Percentiles rank a stretch among this genome's conserved stretches.
These are phyloP conservation scores for Pleurotus platypus DNA, from an alignment of 768 basidiomycete genomes.

Conservation along the genomic window DNA sequence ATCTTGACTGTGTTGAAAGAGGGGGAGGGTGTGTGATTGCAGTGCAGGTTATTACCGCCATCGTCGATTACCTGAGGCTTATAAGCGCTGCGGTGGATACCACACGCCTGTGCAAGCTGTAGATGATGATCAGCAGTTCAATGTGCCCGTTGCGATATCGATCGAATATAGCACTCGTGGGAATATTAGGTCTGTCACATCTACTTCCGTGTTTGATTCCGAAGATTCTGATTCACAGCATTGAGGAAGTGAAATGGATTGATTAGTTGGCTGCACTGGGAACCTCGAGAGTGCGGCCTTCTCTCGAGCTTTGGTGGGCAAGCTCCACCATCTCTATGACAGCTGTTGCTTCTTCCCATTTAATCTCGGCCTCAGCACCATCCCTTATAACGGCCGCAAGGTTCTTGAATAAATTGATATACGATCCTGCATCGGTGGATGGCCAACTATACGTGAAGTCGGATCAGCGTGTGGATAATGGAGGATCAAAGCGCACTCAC, in stretches of 20 bases:
- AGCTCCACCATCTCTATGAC: conserved; percentile 80
- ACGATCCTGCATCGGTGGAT: conserved; percentile 53
- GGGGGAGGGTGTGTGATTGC: background rate
- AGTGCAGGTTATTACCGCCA: background rate
- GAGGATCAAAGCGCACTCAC: conserved; percentile 20
- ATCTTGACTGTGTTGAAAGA: background rate
- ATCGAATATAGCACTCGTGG: background rate
- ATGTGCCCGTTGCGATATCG: background rate
- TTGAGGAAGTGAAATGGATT: background rate
- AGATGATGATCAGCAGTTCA: background rate
- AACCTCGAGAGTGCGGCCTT: conserved; percentile 42
- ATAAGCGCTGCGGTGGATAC: too few relatives aligned
- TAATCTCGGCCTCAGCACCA: conserved; percentile 52
- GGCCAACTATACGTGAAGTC: conserved; percentile 49
- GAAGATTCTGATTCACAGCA: background rate
- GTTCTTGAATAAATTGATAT: conserved; percentile 61
- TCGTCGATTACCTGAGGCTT: too few relatives aligned
- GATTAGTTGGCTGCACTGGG: conserved; percentile 9
- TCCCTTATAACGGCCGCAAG: conserved; percentile 59
- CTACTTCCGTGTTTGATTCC: background rate
- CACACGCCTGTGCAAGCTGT: background rate
- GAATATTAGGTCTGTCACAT: background rate
- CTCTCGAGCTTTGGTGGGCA: conserved; percentile 60
- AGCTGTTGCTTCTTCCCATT: conserved; percentile 68
- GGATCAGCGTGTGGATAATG: background rate